A percentile compares a stretch with the other conserved stretches of the same genome.
Evolutionary conservation across 1,139 yeast genomes (phyloP).

Genomic region (Candida tropicalis): DNA sequence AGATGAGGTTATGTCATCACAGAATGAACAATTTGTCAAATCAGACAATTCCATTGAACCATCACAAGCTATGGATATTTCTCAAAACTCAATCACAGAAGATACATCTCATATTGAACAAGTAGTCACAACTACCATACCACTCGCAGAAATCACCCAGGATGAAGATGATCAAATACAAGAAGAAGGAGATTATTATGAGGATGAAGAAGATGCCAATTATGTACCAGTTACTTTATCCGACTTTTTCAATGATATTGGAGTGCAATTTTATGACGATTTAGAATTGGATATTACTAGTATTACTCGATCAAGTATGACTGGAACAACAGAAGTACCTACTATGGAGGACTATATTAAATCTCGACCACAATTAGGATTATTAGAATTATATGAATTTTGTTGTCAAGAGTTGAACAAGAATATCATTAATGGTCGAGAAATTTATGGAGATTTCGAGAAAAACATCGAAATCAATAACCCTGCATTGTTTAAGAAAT

Average conservation of each 20-base stretch:
- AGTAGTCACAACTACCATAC: conserved; percentile 27
- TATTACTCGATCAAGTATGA: conserved; percentile 27
- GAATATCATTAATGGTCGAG: conserved; percentile 52
- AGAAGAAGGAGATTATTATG: conserved; percentile 14
- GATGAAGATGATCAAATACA: conserved; percentile 5
- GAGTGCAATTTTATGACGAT: conserved; percentile 56
- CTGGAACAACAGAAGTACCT: conserved; percentile 17
- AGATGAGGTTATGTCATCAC: background rate
- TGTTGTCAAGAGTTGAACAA: conserved; percentile 55
- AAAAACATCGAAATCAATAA: conserved; percentile 46
- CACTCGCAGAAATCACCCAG: conserved; percentile 30
- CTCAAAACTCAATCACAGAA: conserved; percentile 3
- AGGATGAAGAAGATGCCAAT: conserved; percentile 20
- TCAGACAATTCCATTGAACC: background rate
- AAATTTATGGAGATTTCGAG: conserved; percentile 45
- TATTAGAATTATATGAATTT: conserved; percentile 52
- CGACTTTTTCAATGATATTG: conserved; percentile 49
- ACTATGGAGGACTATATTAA: conserved; percentile 31
- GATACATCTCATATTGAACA: conserved; percentile 8
- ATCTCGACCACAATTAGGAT: conserved; percentile 34
- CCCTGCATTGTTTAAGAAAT: conserved; percentile 53
- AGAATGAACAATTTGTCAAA: background rate
- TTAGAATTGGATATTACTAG: conserved; percentile 40
- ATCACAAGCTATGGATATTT: conserved; percentile 5
- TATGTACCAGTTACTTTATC: conserved; percentile 39